Percentiles rank a stretch among this genome's conserved stretches.
Conservation (phyloP, 345 rosid species). For the Gossypium arboreum region DNA sequence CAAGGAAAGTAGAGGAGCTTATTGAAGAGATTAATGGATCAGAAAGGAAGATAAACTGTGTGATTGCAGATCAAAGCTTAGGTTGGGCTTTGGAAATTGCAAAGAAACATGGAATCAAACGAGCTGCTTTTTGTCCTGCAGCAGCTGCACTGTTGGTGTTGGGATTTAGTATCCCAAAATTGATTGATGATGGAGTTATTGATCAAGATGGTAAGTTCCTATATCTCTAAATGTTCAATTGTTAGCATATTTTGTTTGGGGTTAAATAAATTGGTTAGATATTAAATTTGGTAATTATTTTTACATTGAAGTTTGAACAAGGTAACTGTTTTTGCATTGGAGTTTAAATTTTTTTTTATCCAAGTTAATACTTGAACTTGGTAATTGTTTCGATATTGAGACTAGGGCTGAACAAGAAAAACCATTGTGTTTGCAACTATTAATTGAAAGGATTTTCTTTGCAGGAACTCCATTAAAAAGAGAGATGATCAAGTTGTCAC, state of each 20-base stretch:
- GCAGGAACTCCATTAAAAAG: constrained; percentile 2
- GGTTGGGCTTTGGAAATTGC: constrained; percentile 13
- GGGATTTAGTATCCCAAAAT: neutral
- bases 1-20: constrained; percentile 17
- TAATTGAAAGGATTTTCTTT: neutral
- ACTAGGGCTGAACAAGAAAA: too few species aligned
- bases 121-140: constrained; percentile 13
- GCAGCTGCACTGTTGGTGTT: constrained; percentile 1
- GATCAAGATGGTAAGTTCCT: constrained; percentile 11
- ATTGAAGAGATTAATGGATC: neutral
- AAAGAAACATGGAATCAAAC: constrained; percentile 11
- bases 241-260: neutral
- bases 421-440: neutral
- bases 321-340: too few species aligned
- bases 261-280: too few species aligned
- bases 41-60: neutral
- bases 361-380: too few species aligned
- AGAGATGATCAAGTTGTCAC: constrained; percentile 3
- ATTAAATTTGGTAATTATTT: too few species aligned
- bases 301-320: too few species aligned
- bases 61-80: constrained; percentile 8
- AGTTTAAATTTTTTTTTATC: too few species aligned
- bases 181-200: constrained; percentile 19
- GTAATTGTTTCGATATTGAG: too few species aligned
- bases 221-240: neutral